Base-by-base conservation (phyloP, 2,329 filamentous ascomycete species). In the Epichloe elymi region DNA sequence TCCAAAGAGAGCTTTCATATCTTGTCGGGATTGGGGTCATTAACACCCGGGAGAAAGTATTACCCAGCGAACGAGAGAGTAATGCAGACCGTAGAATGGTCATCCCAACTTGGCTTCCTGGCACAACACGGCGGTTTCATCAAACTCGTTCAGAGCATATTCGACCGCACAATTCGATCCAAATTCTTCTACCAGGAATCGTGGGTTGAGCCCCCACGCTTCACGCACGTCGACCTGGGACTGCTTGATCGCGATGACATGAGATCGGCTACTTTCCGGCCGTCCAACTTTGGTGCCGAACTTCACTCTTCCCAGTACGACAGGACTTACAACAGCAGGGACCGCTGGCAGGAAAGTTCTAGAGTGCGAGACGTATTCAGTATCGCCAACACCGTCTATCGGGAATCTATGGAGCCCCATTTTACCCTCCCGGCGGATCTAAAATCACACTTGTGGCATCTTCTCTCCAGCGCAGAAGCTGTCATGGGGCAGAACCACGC, bases 71-170 rank as follows among this genome's bases (percentile, higher is more conserved):
- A 70, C 7, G 12, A 53, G 10, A 52, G 57, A 14, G 61, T 64
- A 0, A 79, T 80, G 74, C 73, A 81, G 50, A 64, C 45, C 0
- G 65, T 76, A 3, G 1, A 14, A 0, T 81, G 76, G 77, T 49
- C 58, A 0, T 0, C 51, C 0, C n/a, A 48, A 0, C 57, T 79
- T 0, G 63, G 66, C 1, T 66, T 63, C 5, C 54, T 74, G 1
- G 59, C 71, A 0, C 76, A 80, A 49, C 68, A 79, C 50, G 65
- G 65, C 0, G 57, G 59, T 0, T 75, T 76, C 41, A 62, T 62
- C 54, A 36, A 11, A 4, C 17, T 30, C 5, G 49, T 50, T 3
- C 33, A 46, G 36, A 5, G 6, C 35, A 50, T 46, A 11, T 50
- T 40, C 35, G n/a, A 46, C 3, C 49, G 20, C 19, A 20, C 49